Base-by-base conservation (phyloP, 2,329 filamentous ascomycete species). In the Hymenoscyphus fraxineus region DNA sequence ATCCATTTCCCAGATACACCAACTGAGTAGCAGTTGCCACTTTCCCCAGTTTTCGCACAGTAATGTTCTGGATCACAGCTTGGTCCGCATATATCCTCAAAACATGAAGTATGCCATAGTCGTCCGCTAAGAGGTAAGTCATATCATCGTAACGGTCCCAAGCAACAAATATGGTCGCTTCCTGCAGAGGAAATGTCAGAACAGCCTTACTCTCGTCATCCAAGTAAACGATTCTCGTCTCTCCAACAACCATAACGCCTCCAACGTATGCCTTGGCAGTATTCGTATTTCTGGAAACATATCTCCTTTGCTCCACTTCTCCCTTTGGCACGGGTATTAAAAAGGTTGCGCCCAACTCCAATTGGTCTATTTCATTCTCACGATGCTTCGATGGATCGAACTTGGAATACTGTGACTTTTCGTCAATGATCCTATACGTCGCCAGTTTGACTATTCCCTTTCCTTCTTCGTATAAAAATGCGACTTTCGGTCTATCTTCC, bases 81-180 rank as follows among this genome's bases (percentile, higher is more conserved):
- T 85, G 82, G 10, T 83, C 82, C 1, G 92, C 82, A 15, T 90
- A 77, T 13, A 99, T 85, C 75, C 92, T 92, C 44, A 99, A 80
- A n/a, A 97, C 80, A 73, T 94, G 93, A 31, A 99, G 77, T 59
- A 84, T 85, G 16, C 95, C 94, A 73, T 95, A 97, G 71, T 97
- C 93, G 74, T 99, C 95, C 1, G 90, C 93, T 2, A 99, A 79
- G n/a, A 97, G 81, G 79, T 93, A 98, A 72, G 89, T 85, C 47
- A 89, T 88, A 31, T 87, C 86, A 72, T 98, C 91, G 60, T 95
- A 88, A 71, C 89, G 86, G 67, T 91, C 90, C 93, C 94, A 99
- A 1, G 92, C 88, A n/a, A 95, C 89, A 71, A 96, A 98, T 41
- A 97, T 88, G 2, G 90, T 92, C 0, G 93, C 85, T 64, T 94